Evolutionary conservation across 1,139 yeast species (phyloP).

Genomic region (Candida sp.): DNA sequence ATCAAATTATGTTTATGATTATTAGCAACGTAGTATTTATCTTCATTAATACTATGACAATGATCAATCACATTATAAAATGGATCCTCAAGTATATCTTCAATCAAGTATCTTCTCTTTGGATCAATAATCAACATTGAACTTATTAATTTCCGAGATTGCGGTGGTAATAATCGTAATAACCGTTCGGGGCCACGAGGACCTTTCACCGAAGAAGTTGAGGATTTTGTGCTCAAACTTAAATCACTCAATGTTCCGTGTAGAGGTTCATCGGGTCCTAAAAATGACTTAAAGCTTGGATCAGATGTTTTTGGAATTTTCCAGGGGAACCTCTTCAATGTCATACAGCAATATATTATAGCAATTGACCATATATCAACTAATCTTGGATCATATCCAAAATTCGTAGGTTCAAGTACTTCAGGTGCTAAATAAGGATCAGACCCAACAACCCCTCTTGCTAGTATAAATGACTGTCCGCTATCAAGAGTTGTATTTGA

Average conservation of each 20-base stretch:
- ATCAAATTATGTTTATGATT: conserved; percentile 55
- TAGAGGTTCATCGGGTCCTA: conserved; percentile 14
- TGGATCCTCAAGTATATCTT: conserved; percentile 25
- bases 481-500: conserved; percentile 18
- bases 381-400: conserved; percentile 64
- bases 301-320: conserved; percentile 63
- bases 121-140: conserved; percentile 31
- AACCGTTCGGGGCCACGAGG: conserved; percentile 30
- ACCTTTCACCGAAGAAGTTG: conserved; percentile 2
- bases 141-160: conserved; percentile 28
- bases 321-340: conserved; percentile 75
- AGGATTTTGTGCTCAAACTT: conserved; percentile 2
- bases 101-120: conserved; percentile 24
- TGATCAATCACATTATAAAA: conserved; percentile 25
- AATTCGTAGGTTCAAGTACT: conserved; percentile 45
- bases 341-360: conserved; percentile 73
- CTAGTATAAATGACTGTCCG: conserved; percentile 27
- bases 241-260: conserved; percentile 5
- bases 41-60: conserved; percentile 18
- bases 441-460: conserved; percentile 75
- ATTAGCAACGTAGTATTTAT: conserved; percentile 14
- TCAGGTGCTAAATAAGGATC: conserved; percentile 85
- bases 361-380: conserved; percentile 82
- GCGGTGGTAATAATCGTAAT: conserved; percentile 33
- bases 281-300: conserved; percentile 46